Evolutionary conservation across 2,329 filamentous ascomycete genomes (phyloP), one percentile per base, ranked within the genome.

Genomic region (Colletotrichum falcatum): DNA sequence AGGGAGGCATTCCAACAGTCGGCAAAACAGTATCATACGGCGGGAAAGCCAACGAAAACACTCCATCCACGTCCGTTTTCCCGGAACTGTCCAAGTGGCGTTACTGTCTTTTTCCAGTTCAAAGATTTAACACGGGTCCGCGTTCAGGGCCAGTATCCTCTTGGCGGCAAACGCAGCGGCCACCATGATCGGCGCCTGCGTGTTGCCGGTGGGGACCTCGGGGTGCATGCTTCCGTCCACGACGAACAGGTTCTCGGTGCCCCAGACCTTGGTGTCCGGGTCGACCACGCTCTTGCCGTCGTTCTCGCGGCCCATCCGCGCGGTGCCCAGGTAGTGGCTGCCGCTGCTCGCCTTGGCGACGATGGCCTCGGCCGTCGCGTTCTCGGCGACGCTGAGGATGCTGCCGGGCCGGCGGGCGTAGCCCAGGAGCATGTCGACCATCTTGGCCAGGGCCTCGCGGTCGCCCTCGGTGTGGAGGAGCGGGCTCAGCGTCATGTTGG

Each of bases 401-500:
- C 75, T 77, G 26, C 59, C 70, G 5, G 76, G 70, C 54, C 70
- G 64, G 7, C 74, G 73, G 1, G 75, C 73, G 65, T 76, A 77
- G 59, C 33, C 53, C 28, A 80, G 70, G 3, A 80, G 71, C 35
- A 71, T 73, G 46, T 75, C 65, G 26, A 80, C 67, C 54, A 77
- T 78, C 7, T 73, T 63, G n/a, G 72, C 73, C 37, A 78, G 65
- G 26, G 79, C 77, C 65, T 76, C 74, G 12, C 64, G 70, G 60
- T 80, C 79, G 7, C 74, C 77, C 0, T 73, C 68, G 1, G 76
- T 83, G 69, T 80, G 81, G 65, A 80, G 76, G 71, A 74, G 80
- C 9, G 82, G 79, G 58, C 77, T 75, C 44, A 78, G 78, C 16
- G 78, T 79, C 55, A 84, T 83, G 71, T 83, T 79, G 39, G 85